Evolutionary conservation across 352 stramenopile genomes (phyloP), one percentile per base, ranked within the genome.

Genomic region (Globisporangium nodosum): DNA sequence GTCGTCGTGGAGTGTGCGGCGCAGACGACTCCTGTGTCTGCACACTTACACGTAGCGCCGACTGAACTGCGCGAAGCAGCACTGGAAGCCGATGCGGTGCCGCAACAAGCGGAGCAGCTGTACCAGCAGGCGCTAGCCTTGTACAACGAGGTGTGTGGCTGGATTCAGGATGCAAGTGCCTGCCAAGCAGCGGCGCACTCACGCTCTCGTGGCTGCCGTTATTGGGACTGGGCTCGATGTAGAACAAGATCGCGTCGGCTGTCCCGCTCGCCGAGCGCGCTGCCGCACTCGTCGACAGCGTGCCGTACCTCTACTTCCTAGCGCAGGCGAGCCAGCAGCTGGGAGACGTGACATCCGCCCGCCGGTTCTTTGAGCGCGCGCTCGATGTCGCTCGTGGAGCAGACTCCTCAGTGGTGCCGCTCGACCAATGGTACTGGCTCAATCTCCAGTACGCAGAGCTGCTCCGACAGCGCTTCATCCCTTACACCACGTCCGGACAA

Each of bases 391-490:
- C 45, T 24, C 6, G 6, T 5, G 6, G 42, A 4, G 5, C 42
- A 20, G 27, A 31, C 13, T 2, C 13, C 8, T 2, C 13, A 8
- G 39, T 5, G 24, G 3, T 66, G 8, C 31, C 47, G 11, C 21
- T 53, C 11, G 39, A 63, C 9, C 48, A 54, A 16, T 33, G 24
- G 11, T 57, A 55, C 43, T 63, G 52, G 54, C 47, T 63, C 27
- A 35, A 63, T 37, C 58, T 62, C 18, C 40, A 63, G 27, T 63
- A 63, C n/a, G 58, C 63, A 27, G 53, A 66, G 24, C 24, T 66
- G 9, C 46, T 69, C 13, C 31, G 20, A 1, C 21, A 33, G 31
- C 51, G 20, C 21, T 40, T 53, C 9, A 58, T 61, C 12, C 56
- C 48, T 15, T 16, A 16, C 50, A 16, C 51, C 9, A 13, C 9